These are phyloP conservation scores for Sugiyamaella qingdaonensis DNA, from an alignment of 805 yeast genomes.

Conservation along the genomic window DNA sequence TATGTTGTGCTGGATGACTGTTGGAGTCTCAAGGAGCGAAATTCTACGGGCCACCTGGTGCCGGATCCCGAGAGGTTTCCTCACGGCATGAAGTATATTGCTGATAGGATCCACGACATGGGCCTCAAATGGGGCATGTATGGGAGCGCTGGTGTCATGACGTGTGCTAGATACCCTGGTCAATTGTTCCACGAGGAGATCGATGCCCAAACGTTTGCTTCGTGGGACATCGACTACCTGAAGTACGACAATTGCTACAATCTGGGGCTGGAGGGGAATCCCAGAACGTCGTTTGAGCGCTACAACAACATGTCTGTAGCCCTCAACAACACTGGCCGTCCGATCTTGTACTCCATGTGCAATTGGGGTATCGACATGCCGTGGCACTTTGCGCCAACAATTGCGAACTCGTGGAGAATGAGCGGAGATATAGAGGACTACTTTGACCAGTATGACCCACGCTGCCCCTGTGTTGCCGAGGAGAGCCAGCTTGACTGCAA, in stretches of 20 bases:
- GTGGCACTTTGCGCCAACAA: conserved; percentile 27
- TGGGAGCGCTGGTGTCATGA: conserved; percentile 29
- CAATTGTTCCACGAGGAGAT: conserved; percentile 27
- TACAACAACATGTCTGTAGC: conserved; percentile 29
- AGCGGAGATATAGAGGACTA: conserved; percentile 24
- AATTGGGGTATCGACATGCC: conserved; percentile 31
- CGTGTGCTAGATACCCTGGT: conserved; percentile 30
- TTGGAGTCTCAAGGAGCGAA: conserved; percentile 22
- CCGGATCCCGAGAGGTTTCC: conserved; percentile 27
- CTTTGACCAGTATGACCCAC: conserved; percentile 16
- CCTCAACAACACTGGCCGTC: conserved; percentile 28
- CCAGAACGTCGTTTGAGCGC: conserved; percentile 23
- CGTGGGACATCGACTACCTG: conserved; percentile 29
- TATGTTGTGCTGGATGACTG: conserved; percentile 32
- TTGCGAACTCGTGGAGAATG: conserved; percentile 30
- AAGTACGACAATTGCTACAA: conserved; percentile 30
- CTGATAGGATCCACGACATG: conserved; percentile 24
- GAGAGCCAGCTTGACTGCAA: conserved; percentile 2
- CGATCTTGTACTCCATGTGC: conserved; percentile 29
- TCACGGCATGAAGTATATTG: conserved; percentile 24
- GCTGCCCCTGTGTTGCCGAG: conserved; percentile 25
- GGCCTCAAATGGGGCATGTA: conserved; percentile 31
- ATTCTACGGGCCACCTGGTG: conserved; percentile 19
- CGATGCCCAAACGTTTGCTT: conserved; percentile 29
- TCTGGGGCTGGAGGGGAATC: conserved; percentile 26